Evolutionary conservation across 176 grass and related monocot species (phyloP), one percentile per base, ranked within the genome.

Genomic region (Zoysia pacifica): DNA sequence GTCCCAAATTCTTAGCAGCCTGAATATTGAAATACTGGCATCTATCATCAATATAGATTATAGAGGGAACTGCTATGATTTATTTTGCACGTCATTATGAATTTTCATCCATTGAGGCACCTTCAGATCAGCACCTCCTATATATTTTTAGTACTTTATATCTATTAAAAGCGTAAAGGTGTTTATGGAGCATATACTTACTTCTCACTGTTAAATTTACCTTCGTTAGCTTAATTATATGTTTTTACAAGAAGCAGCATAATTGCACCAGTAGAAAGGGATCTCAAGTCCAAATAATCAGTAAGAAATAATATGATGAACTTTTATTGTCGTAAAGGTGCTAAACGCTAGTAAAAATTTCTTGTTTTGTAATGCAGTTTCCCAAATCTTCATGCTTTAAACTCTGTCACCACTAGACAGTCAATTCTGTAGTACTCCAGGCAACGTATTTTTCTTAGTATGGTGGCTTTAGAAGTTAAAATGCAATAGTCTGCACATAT

Each of bases 41-140:
- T 74, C 28, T 72, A 19, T 75, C 37, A 45, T 79, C 47, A 83
- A 75, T 78, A 78, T 41, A 58, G 18, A 36, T 62, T 35, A 62
- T 19, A n/a, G 2, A 61, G 18, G 1, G 18, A 66, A 56, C 18
- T 70, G 2, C 35, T 20, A 59, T 65, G 7, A 15, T 5, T 72
- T 48, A 28, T 58, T 49, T 10, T 64, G 19, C 46, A 73, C 39
- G 69, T 42, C 70, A 70, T 47, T 48, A 36, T 69, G 74, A 35
- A 48, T 28, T n/a, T 16, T 62, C 62, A 66, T 67, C 48, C 41
- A 75, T 40, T 47, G 35, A 65, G 4, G 4, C 49, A 4, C 1
- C 7, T 60, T 66, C 59, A 13, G 10, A 47, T 54, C 44, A 67
- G 5, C 63, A 39, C 12, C 3, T 62, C 16, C 41, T 69, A 43